Evolutionary conservation across 495 filamentous ascomycete species (phyloP), one percentile per base, ranked within the genome.

Genomic region (Hyaloscypha bicolor): DNA sequence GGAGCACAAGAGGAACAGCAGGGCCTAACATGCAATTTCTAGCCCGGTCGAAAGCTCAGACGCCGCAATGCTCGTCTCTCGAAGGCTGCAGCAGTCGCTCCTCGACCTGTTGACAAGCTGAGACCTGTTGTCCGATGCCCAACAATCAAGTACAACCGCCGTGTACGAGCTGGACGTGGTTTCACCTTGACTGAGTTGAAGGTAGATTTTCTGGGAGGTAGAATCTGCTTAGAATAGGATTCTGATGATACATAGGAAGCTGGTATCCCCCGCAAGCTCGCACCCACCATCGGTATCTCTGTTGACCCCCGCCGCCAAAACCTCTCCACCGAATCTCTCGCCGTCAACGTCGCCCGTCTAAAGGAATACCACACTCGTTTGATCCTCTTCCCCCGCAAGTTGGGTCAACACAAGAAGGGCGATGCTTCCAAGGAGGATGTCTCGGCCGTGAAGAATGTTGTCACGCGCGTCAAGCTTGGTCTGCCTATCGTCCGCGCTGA

Each of bases 161-260:
- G 94, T 77, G 90, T 97, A 73, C 90, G 96, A 77, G 90, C 93
- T 74, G 95, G 95, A 77, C 93, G 96, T 85, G 95, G 95, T 75
- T 99, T 99, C 89, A 91, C 95, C 69, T 87, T 98, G 65, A 86
- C 88, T 80, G 95, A 99, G 89, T 85, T 99, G 77, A 99, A 99
- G 94, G 94, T 96, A 89, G 74, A 83, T 30, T 70, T 67, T 21
- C 16, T 57, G 11, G 45, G 22, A 25, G 35, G 29, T 67, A 52
- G 19, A 42, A 42, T 31, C 19, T 62, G 11, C 22, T 6, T 31
- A 16, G 57, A 62, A 30, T 11, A 62, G 31, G 60, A n/a, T 57
- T 70, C 37, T 63, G 22, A 69, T 73, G 71, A 69, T 62, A 70
- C 66, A 73, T 70, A 96, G 95, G 95, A 92, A 82, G 95, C 95